Evolutionary conservation across 257 asterid genomes (phyloP).

Genomic region (Nicotiana tomentosiformis): DNA sequence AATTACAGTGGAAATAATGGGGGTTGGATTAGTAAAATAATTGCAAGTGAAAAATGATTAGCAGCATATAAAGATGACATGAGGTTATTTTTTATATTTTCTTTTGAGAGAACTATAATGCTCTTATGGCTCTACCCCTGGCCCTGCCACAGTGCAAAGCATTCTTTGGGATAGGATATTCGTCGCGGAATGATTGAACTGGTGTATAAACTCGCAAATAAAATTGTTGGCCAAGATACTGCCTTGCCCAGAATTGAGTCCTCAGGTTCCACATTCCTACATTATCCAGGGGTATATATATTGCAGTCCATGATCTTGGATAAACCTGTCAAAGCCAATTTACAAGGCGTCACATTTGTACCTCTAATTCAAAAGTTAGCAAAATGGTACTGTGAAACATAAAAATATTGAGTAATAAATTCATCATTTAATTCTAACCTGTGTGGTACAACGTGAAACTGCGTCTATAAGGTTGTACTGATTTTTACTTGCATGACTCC

Average conservation of each 20-base stretch:
- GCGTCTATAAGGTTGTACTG: slow-evolving; percentile 66
- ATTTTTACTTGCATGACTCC: slow-evolving; percentile 42
- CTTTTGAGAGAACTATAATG: not conserved
- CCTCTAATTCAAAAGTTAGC: not conserved
- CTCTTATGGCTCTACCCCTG: slow-evolving; percentile 8
- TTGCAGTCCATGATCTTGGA: slow-evolving; percentile 69
- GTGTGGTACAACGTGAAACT: slow-evolving; percentile 53
- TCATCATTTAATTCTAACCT: slow-evolving; percentile 31
- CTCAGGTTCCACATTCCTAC: slow-evolving; percentile 86
- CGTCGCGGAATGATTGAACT: slow-evolving; percentile 42
- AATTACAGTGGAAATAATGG: not conserved
- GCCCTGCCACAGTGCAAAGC: slow-evolving; percentile 72
- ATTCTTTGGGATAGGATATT: slow-evolving; percentile 49
- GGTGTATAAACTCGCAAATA: slow-evolving; percentile 61
- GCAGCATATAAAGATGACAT: not conserved
- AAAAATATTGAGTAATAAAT: not conserved
- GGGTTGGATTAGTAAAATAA: not conserved
- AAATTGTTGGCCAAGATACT: slow-evolving; percentile 66
- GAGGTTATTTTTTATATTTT: not conserved
- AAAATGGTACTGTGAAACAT: not conserved
- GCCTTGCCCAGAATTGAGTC: slow-evolving; percentile 59
- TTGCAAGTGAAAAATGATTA: not conserved
- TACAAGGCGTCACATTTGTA: not conserved
- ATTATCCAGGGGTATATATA: slow-evolving; percentile 61
- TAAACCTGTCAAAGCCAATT: slow-evolving; percentile 41